Base-by-base conservation (phyloP, 495 filamentous ascomycete genomes). In the Penicillium fimorum region DNA sequence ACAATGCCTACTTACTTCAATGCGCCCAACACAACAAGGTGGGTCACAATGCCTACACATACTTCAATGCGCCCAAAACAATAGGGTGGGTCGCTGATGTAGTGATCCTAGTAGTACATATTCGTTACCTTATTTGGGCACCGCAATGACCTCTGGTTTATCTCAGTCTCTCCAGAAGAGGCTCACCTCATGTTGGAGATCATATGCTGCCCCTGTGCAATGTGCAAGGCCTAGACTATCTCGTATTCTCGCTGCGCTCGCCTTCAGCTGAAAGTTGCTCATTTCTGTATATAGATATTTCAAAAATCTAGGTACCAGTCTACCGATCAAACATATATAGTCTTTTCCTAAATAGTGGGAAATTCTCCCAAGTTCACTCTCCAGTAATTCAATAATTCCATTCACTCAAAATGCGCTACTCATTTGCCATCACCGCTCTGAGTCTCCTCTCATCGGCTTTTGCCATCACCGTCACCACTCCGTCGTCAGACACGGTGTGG, bases 391-490 rank as follows among this genome's bases (percentile, higher is more conserved):
- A n/a, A 50, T 50, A 49, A 37, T 55, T 46, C 35, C 30, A 55
- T 40, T 59, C 37, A 50, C 32, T 40, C 50, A 55, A 27, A 55
- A 59, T 59, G 57, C 50, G 50, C 20, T 55, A 49, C 38, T 55
- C 50, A 40, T 55, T 59, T 45, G 40, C 46, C 45, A 49, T 59
- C 38, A 15, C 45, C n/a, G 51, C 51, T 8, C 15, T 59, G 45
- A 45, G 50, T 46, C 38, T 59, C 45, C 45, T 59, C 50, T 55
- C 57, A n/a, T 55, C 57, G 38, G 57, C 57, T 40, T 55, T 50
- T 38, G 50, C 57, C 13, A 59, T 59, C 22, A 59, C 57, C 20
- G 4, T 59, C 45, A 59, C 57, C 22, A 45, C 45, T 50, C 57
- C 57, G 3, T 50, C 50, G 18, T 59, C 57, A 30, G 15, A 18